Base-by-base conservation (phyloP, 2,329 filamentous ascomycete genomes). In the Exophiala lecanii-corni region DNA sequence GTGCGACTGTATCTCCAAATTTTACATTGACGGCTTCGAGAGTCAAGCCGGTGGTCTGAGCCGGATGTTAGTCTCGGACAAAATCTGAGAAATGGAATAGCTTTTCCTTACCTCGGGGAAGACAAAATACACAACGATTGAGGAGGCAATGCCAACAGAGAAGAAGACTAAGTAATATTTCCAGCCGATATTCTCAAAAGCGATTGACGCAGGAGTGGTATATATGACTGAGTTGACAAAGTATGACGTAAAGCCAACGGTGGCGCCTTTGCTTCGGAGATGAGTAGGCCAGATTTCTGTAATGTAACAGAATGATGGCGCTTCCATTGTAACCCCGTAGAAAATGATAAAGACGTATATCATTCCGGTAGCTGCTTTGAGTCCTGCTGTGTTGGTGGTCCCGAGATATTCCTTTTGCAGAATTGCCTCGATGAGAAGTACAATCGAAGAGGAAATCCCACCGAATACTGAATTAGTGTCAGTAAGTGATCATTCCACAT, bases 331-430 rank as follows among this genome's bases (percentile, higher is more conserved):
- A 26, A 57, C 60, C 60, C 62, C 68, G 52, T 59, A 69, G 39
- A 61, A 49, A 26, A 62, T 60, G 41, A 59, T 65, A n/a, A n/a
- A n/a, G 45, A 66, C 57, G 53, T 62, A 67, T 28, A 63, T 55
- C 51, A 67, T 65, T 41, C 66, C 64, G 0, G 67, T 58, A 3
- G 58, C 62, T 3, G 59, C 64, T 16, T 57, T 55, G 6, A 61
- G 55, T 3, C 58, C 53, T 2, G 41, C 45, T 19, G 17, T 6
- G 43, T 65, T 63, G n/a, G 47, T 54, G 2, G 58, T 64, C 18
- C 56, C 56, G 0, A 62, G 55, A 36, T 55, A 67, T 5, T 44
- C 32, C 2, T 62, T 62, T n/a, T 59, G 54, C 33, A 67, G 45
- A 9, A 60, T 60, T 36, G 62, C 61, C 32, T 67, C 56, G 37